Base-by-base conservation (phyloP, 176 grass and related monocot species). In the Oropetium thomaeum region DNA sequence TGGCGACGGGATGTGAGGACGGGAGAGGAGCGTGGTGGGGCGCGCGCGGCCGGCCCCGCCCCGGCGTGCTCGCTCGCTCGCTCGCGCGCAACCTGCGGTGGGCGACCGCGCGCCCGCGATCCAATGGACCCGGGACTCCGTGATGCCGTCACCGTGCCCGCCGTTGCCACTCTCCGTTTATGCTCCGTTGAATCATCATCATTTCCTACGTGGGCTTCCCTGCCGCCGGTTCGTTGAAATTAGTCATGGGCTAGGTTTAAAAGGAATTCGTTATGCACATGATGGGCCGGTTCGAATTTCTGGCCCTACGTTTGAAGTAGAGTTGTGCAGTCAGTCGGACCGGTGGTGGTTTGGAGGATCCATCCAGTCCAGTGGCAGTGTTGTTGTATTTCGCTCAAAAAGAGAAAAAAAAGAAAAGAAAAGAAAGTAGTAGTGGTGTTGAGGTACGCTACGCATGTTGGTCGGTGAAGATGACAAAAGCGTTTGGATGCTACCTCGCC, bases 111-210 rank as follows among this genome's bases (percentile, higher is more conserved):
- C 58, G 65, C 58, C 29, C 72, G 37, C 61, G 85, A 87, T 87
- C 85, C 85, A 79, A 77, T 82, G 85, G 79, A 78, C 73, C 58
- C 66, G 85, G 79, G 72, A 48, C 65, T 12, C 44, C 27, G 53
- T 25, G 63, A 62, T 45, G 53, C 58, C 72, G 78, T 45, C 62
- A 8, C 30, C 75, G 78, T 86, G 10, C 42, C 77, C 81, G 10
- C 42, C 77, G 59, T 41, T 86, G 40, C 83, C 34, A 4, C 41
- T 71, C 2, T 20, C 40, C 27, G 2, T 49, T 38, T 37, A 17
- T 45, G 38, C 12, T 42, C 15, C n/a, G n/a, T 42, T 22, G 16
- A 7, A 32, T 27, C 23, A 57, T 30, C 25, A 7, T 16, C 57
- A 5, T 5, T 60, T 60, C 20, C 31, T 26, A n/a, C n/a, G n/a